These are phyloP conservation scores for Coemansia sp. DNA, from an alignment of 192 early-diverging fungal genomes.

Conservation along the genomic window DNA sequence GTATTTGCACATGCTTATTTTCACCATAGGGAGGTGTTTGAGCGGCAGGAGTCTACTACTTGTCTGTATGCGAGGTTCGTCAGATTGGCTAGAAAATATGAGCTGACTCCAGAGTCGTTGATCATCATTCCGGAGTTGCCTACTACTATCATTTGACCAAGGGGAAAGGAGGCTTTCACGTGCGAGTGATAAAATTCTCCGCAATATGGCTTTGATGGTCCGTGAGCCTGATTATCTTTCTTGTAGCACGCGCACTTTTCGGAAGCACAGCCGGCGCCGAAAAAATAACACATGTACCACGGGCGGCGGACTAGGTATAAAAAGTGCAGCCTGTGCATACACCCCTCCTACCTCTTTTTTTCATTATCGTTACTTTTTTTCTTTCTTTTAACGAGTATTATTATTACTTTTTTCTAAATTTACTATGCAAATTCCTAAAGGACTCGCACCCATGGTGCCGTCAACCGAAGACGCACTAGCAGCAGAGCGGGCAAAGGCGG, in stretches of 20 bases:
- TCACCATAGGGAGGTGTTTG: slow-evolving; percentile 89
- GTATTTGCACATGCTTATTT: slow-evolving; percentile 96
- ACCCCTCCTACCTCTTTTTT: not conserved
- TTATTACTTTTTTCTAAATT: slow-evolving; percentile 1
- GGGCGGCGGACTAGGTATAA: not conserved
- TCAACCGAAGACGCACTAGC: slow-evolving; percentile 57
- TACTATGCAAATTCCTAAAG: slow-evolving; percentile 41
- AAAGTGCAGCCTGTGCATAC: not conserved
- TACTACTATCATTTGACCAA: slow-evolving; percentile 10
- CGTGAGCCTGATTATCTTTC: not conserved
- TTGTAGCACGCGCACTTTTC: not conserved
- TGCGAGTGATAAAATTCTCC: not conserved
- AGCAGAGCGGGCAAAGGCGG: slow-evolving; percentile 67
- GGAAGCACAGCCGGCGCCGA: slow-evolving; percentile 2
- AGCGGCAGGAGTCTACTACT: slow-evolving; percentile 80
- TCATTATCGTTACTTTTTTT: not conserved
- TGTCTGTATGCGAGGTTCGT: slow-evolving; percentile 75
- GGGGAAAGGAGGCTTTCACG: not conserved
- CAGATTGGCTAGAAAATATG: slow-evolving; percentile 63
- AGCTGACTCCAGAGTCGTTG: slow-evolving; percentile 68
- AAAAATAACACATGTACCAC: not conserved
- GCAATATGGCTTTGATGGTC: not conserved
- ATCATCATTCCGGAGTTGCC: slow-evolving; percentile 70
- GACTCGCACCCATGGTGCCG: slow-evolving; percentile 32
- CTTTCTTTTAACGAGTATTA: not conserved